Evolutionary conservation across 371 early-diverging fungal species (phyloP), one percentile per base, ranked within the genome.

Genomic region (Apophysomyces variabilis): DNA sequence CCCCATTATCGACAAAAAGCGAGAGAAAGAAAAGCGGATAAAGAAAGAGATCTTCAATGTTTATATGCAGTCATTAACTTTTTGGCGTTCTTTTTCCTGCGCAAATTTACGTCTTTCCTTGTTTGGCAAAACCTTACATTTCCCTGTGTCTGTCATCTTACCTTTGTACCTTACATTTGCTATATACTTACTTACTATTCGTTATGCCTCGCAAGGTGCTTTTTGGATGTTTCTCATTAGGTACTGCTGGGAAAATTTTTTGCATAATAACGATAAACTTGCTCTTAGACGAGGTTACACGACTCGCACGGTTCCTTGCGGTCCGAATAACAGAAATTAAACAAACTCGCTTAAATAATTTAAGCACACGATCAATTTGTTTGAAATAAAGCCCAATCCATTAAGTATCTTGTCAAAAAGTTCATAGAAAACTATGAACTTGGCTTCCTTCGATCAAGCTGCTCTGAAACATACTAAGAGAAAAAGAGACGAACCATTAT

Each of bases 1-100:
- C 13, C 68, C 68, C 68, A 68, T 68, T n/a, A 12, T 56, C 35
- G 18, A 61, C n/a, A 38, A 32, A 66, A 38, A 50, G n/a, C 39
- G 38, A 66, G 37, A 18, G 58, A 41, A 61, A 61, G 62, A 37
- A 21, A 32, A 58, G 58, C n/a, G 57, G 44, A 21, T 36, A 62
- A 62, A 47, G 6, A 62, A 62, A 62, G 37, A 47, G 62, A 32
- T 37, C 21, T 60, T 60, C 54, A 50, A 50, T 50, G 54, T 50
- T 50, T 50, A 50, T 50, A 50, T 50, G 54, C 54, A 21, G 9
- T 5, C 21, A 21, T 50, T 50, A 18, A 21, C 54, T 21, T 21
- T 50, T 50, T 50, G n/a, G n/a, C n/a, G 39, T 60, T 60, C n/a
- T 7, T 32, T 60, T 60, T 37, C 57, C 36, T 54, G 38, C 14